phyloP scores from a whole-genome alignment of 495 filamentous ascomycete genomes.

The Penicillium waksmanii region DNA sequence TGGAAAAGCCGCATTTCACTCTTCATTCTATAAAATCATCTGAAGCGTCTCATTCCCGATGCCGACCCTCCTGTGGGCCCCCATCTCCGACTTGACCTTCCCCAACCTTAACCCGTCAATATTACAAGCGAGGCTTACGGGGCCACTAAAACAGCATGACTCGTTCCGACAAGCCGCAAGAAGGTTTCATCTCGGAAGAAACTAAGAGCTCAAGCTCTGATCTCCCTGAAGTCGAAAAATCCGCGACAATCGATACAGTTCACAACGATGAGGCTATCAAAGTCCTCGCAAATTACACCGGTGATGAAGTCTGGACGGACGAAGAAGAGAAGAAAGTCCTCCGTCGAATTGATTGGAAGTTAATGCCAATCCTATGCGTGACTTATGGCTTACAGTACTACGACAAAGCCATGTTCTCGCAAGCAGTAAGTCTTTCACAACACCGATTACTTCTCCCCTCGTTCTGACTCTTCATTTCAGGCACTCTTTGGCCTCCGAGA shows the following conservation, averaged over 20 bases:
- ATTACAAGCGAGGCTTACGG: background rate
- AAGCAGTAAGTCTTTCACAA: constrained; percentile 42
- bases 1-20: background rate
- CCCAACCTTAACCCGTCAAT: background rate
- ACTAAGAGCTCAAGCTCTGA: constrained; percentile 14
- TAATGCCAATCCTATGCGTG: constrained; percentile 45
- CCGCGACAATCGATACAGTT: constrained; percentile 37
- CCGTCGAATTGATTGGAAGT: constrained; percentile 49
- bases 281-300: constrained; percentile 41
- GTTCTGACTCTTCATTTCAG: constrained; percentile 30
- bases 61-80: background rate
- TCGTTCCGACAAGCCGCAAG: constrained; percentile 4
- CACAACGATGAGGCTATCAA: constrained; percentile 52
- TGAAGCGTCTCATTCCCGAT: background rate
- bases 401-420: constrained; percentile 55
- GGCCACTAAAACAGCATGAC: constrained; percentile 1
- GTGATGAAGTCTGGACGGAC: constrained; percentile 43
- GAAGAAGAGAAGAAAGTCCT: constrained; percentile 50
- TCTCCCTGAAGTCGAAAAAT: constrained; percentile 14
- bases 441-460: constrained; percentile 13
- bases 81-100: background rate
- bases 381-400: constrained; percentile 48
- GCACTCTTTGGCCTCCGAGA: constrained; percentile 41
- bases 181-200: constrained; percentile 20
- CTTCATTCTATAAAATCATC: background rate